Evolutionary conservation across 2,329 filamentous ascomycete genomes (phyloP).

Genomic region (Aspergillus phoenicis): DNA sequence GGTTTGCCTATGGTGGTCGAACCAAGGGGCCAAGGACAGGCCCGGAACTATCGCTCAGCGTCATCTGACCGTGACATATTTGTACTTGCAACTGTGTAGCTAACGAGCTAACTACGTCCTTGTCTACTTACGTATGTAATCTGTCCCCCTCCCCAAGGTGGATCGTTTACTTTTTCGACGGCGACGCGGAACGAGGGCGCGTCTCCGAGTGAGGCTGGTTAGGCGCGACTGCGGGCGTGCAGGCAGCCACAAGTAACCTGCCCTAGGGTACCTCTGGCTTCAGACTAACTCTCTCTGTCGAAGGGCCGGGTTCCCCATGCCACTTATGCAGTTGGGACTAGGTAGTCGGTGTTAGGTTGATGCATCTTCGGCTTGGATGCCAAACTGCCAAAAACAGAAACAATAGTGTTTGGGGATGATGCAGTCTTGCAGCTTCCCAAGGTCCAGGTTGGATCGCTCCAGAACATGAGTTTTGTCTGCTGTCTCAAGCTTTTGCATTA

Average conservation of each 20-base stretch:
- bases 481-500: slow-evolving; percentile 11
- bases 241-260: slow-evolving; percentile 23
- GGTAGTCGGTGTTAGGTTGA: slow-evolving; percentile 13
- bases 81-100: too few relatives aligned
- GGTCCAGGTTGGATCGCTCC: slow-evolving; percentile 6
- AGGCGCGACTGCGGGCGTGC: slow-evolving; percentile 21
- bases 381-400: slow-evolving; percentile 22
- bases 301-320: slow-evolving; percentile 18
- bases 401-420: slow-evolving; percentile 18
- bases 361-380: slow-evolving; percentile 16
- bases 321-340: slow-evolving; percentile 21
- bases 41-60: slow-evolving; percentile 1
- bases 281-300: slow-evolving; percentile 13
- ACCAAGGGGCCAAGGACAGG: background rate
- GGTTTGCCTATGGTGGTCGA: background rate
- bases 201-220: slow-evolving; percentile 31
- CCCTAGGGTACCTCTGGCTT: slow-evolving; percentile 10
- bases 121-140: slow-evolving; percentile 6
- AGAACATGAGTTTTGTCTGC: slow-evolving; percentile 1
- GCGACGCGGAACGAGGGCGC: slow-evolving; percentile 27
- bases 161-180: slow-evolving; percentile 3
- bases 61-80: slow-evolving; percentile 20
- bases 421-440: slow-evolving; percentile 14
- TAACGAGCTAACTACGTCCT: too few relatives aligned
- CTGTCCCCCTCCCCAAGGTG: background rate